Evolutionary conservation across 306 rosid species (phyloP), one percentile per base, ranked within the genome.

Genomic region (Adenanthera pavonina): DNA sequence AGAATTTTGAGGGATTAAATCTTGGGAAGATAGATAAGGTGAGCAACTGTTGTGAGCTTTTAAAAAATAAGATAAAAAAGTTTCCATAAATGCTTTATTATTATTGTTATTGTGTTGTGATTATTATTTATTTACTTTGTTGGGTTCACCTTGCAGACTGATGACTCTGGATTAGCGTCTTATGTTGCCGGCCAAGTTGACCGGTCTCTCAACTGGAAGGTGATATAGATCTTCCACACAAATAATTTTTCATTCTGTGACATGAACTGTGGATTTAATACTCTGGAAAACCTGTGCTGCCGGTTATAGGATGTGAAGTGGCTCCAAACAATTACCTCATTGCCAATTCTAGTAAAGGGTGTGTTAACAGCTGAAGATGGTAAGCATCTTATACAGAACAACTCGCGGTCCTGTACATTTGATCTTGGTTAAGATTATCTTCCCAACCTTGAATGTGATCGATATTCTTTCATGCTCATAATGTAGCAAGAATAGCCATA

Each of bases 341-440:
- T 96, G 85, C 99, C 99, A 75, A 93, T 96, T 84, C 86, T 96
- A 6, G 87, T 96, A 52, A 92, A 93, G 97, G 99, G 98, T 65
- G 92, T 96, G 72, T 68, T 93, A 13, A 93, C 98, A 75, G 92
- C 94, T 46, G 99, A 93, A 86, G 98, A 96, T 84, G 59, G 98
- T 96, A 86, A 83, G 92, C 52, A 66, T 62, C 30, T 66, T 16
- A 59, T 70, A 40, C 74, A 19, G 33, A 33, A 34, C 36, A 30
- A 38, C 65, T 36, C 59, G 68, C 53, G 78, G 40, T 70, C 25
- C 3, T 10, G 67, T 74, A 61, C 70, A 38, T 74, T 80, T 62
- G 57, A 46, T 69, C 44, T 62, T 70, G 72, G 6, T 75, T 59
- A 30, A 64, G 34, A 36, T 14, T 80, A 48, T 33, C 40, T 25